Evolutionary conservation across 2,329 filamentous ascomycete species (phyloP).

Genomic region (Ophiostoma quercus): DNA sequence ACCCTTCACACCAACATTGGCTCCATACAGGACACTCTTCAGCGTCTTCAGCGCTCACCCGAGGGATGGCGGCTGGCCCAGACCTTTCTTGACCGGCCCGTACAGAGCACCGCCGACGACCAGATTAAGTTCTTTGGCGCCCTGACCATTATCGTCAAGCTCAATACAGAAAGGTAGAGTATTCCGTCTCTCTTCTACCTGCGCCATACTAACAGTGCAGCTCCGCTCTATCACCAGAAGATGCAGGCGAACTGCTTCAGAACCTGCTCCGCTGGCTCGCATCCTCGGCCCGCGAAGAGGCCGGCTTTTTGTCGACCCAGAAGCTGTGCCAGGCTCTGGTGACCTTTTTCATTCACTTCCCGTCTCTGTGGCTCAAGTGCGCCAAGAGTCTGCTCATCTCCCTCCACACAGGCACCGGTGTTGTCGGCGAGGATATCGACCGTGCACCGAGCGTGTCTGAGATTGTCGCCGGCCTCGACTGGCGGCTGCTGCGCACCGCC

Average conservation of each 20-base stretch:
- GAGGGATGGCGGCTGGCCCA: constrained; percentile 84
- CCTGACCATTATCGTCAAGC: constrained; percentile 86
- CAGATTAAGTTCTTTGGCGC: constrained; percentile 89
- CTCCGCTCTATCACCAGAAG: constrained; percentile 49
- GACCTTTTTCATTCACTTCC: constrained; percentile 68
- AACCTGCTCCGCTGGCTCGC: constrained; percentile 61
- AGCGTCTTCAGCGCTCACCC: constrained; percentile 69
- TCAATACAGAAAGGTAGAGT: constrained; percentile 76
- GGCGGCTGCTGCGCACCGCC: constrained; percentile 50
- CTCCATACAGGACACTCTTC: constrained; percentile 65
- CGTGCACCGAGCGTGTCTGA: constrained; percentile 41
- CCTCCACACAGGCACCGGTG: constrained; percentile 44
- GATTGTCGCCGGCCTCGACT: constrained; percentile 43
- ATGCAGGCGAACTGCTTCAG: constrained; percentile 54
- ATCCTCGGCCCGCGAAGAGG: constrained; percentile 46
- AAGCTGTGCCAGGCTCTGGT: constrained; percentile 75
- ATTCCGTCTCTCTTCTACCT: constrained; percentile 26
- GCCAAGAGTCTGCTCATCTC: constrained; percentile 59
- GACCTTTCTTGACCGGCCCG: constrained; percentile 51
- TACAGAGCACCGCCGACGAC: constrained; percentile 53
- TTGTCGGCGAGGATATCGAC: constrained; percentile 46
- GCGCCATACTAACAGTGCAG: constrained; percentile 39
- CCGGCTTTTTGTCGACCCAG: constrained; percentile 57
- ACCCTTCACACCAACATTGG: constrained; percentile 45
- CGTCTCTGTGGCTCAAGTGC: constrained; percentile 60